phyloP scores from a whole-genome alignment of 164 flowering plant genomes.

The Warburgia ugandensis region DNA sequence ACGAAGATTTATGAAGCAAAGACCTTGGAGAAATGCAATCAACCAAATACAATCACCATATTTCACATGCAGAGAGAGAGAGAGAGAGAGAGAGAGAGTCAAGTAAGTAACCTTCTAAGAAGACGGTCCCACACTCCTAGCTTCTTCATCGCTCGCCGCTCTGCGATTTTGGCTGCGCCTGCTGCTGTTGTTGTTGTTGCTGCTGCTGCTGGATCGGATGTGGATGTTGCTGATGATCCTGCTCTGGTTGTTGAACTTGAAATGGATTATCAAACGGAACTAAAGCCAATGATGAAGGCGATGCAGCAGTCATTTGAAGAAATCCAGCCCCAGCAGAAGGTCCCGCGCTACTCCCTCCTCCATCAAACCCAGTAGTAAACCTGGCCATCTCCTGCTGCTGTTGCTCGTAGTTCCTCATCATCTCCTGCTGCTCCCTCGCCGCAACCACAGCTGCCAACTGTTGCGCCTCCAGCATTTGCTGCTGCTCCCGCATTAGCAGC shows the following conservation, averaged over 20 bases:
- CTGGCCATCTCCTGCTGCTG: conserved; percentile 22
- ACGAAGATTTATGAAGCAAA: no score
- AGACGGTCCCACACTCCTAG: conserved; percentile 6
- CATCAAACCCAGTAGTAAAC: conserved; percentile 16
- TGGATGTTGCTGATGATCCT: conserved; percentile 16
- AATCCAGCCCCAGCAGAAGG: conserved; percentile 8
- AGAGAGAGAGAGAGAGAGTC: no score
- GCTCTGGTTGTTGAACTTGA: conserved; percentile 20
- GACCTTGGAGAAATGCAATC: no score
- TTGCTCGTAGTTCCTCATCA: conserved; percentile 28
- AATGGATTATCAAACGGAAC: conserved; percentile 21
- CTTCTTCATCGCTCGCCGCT: conserved; percentile 5
- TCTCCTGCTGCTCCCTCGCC: conserved; percentile 31
- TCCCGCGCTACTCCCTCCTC: conserved; percentile 2
- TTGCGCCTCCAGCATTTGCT: conserved; percentile 36
- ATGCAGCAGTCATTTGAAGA: conserved; percentile 8
- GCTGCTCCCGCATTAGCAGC: conserved; percentile 7
- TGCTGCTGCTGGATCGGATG: conserved; percentile 6
- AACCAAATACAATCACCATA: no score
- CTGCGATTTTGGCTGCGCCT: conserved; percentile 3
- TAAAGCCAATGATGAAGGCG: conserved; percentile 19
- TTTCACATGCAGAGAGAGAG: no score
- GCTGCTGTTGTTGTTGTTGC: conserved; percentile 10
- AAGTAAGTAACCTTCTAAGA: no score
- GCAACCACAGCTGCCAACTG: conserved; percentile 28